Base-by-base conservation (phyloP, 768 basidiomycete genomes). In the Trametes cingulata region DNA sequence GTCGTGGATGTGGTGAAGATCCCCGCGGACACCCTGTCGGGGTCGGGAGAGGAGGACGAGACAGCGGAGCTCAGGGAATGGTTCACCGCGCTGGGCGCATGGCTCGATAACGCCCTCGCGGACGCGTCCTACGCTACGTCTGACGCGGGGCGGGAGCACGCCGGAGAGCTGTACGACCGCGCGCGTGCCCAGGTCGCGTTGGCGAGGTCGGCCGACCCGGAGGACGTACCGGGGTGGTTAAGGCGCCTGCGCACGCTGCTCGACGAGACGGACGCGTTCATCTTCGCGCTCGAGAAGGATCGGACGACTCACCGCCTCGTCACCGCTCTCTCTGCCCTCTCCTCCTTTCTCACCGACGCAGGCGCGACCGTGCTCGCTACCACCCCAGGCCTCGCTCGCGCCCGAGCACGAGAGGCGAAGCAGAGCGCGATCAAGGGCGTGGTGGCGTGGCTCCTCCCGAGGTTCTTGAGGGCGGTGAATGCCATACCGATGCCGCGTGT, bases 401-500 rank as follows among this genome's bases (percentile, higher is more conserved):
- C 40, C 7, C 57, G 41, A 14, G 41, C 45, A 2, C 17, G 29
- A 22, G 62, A 63, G 52, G 24, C 67, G 2, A 35, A 55, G 46
- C 51, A 42, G 12, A 64, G 64, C 24, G 35, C 59, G 1, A 9
- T 71, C 20, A 41, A 14, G 46, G 14, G 50, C 5, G 27, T 43
- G 0, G 49, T 45, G 41, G 17, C 36, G 19, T 72, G 69, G 69
- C 45, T 70, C 14, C 61, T 72, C 6, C 71, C 71, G 10, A 65
- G 71, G 8, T 13, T 67, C 19, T 49, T 72, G 13, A 56, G 61
- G 20, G 62, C 57, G 12, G 36, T 71, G n/a, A 46, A 56, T 17
- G 65, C 61, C 22, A 43, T 72, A 27, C 71, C 71, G 10, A 59
- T 72, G 59, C 71, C 71, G 5, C 69, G 71, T 19, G 61, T 72